A percentile compares a stretch with the other conserved stretches of the same genome.
These are phyloP conservation scores for Schizosaccharomyces versatilis DNA, from an alignment of 1,139 yeast genomes.

Conservation along the genomic window DNA sequence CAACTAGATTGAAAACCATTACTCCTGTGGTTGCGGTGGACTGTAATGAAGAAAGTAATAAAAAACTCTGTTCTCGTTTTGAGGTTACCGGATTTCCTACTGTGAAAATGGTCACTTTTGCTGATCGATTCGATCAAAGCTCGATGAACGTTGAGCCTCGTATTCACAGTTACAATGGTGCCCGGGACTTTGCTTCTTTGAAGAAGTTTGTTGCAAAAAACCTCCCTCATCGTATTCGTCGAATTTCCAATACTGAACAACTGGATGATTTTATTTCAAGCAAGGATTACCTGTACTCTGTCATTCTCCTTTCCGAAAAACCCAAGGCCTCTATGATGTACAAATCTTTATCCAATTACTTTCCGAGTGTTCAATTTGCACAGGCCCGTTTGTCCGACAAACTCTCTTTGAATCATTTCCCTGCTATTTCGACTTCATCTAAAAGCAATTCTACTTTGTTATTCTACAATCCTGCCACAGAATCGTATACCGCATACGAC, in stretches of 20 bases:
- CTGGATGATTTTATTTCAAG: neutral
- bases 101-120: constrained; percentile 26
- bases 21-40: constrained; percentile 67
- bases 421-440: too few species aligned
- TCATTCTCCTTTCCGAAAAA: neutral
- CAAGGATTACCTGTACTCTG: neutral
- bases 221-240: neutral
- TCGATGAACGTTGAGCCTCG: neutral
- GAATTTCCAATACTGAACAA: neutral
- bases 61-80: constrained; percentile 45
- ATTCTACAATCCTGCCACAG: too few species aligned
- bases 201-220: neutral
- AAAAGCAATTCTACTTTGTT: too few species aligned
- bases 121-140: neutral
- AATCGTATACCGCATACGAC: too few species aligned
- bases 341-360: neutral
- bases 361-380: constrained; percentile 24
- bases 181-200: neutral
- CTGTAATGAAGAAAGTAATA: constrained; percentile 53
- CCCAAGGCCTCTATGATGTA: neutral
- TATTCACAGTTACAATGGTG: neutral
- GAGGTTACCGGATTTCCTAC: constrained; percentile 64
- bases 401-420: too few species aligned
- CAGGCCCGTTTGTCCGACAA: neutral
- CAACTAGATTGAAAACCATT: constrained; percentile 34